phyloP scores from a whole-genome alignment of 2,329 filamentous ascomycete genomes.

The Sarocladiaceae sp. region DNA sequence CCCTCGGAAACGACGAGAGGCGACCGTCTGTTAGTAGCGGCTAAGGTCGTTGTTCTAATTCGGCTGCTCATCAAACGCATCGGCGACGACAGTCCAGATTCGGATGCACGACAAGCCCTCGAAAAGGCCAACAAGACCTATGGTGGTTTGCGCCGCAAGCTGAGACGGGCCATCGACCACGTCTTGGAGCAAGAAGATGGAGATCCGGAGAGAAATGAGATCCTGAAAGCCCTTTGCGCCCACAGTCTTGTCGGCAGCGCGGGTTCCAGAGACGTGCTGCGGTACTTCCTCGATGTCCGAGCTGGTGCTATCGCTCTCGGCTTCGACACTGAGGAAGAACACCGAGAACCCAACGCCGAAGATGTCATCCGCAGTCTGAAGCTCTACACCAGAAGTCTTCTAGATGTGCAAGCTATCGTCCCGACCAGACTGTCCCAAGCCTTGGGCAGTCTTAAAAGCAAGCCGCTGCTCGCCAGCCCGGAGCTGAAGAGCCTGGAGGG shows the following conservation, averaged over 20 bases:
- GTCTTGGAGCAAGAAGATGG: constrained; percentile 53
- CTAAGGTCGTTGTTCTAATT: constrained; percentile 71
- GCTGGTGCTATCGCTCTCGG: constrained; percentile 59
- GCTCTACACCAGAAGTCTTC: constrained; percentile 70
- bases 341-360: constrained; percentile 30
- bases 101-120: constrained; percentile 33
- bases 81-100: constrained; percentile 37
- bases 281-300: constrained; percentile 70
- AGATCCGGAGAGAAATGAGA: constrained; percentile 34
- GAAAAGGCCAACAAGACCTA: constrained; percentile 60
- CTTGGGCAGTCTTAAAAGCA: constrained; percentile 60
- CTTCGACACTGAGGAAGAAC: constrained; percentile 46
- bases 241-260: constrained; percentile 78
- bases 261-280: constrained; percentile 69
- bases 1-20: constrained; percentile 31
- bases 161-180: constrained; percentile 63
- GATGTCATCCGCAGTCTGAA: constrained; percentile 59
- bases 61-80: constrained; percentile 71
- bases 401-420: constrained; percentile 70
- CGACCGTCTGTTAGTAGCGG: constrained; percentile 47
- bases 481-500: constrained; percentile 61
- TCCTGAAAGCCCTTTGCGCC: constrained; percentile 71
- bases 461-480: constrained; percentile 65
- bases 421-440: constrained; percentile 66
- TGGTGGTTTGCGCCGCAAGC: constrained; percentile 52